phyloP scores from a whole-genome alignment of 257 asterid species.

The Fraxinus excelsior region DNA sequence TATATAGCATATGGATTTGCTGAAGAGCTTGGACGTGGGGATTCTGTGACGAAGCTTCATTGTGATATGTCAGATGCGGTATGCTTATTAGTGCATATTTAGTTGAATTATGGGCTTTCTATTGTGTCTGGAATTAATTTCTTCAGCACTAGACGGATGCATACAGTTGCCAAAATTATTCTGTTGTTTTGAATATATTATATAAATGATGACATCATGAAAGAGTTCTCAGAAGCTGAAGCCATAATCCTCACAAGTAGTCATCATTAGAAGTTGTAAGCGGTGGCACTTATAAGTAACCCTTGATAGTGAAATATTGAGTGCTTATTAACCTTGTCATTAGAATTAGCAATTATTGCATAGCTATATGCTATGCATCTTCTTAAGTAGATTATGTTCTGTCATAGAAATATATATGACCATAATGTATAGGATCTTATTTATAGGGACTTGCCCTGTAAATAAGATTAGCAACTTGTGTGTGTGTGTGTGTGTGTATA shows the following conservation, averaged over 20 bases:
- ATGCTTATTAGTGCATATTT: constrained; percentile 13
- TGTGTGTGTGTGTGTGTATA: too few species aligned
- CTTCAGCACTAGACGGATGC: not conserved
- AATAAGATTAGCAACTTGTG: too few species aligned
- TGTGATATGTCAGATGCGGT: constrained; percentile 77
- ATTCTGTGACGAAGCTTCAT: constrained; percentile 77
- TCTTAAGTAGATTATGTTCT: not conserved
- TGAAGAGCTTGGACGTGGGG: constrained; percentile 69
- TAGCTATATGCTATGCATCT: not conserved
- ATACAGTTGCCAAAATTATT: not conserved
- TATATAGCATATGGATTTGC: constrained; percentile 65
- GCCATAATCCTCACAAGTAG: not conserved
- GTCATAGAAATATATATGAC: too few species aligned
- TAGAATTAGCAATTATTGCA: not conserved
- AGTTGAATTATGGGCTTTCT: not conserved
- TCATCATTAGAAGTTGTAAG: not conserved
- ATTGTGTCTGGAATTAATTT: not conserved
- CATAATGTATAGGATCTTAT: too few species aligned
- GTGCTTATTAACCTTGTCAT: not conserved
- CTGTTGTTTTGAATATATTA: not conserved
- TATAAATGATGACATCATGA: not conserved
- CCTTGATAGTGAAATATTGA: not conserved
- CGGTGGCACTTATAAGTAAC: not conserved
- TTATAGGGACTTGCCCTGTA: too few species aligned
- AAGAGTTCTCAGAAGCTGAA: not conserved